Evolutionary conservation across 2,329 filamentous ascomycete species (phyloP).

Genomic region (Aspergillus ruber): DNA sequence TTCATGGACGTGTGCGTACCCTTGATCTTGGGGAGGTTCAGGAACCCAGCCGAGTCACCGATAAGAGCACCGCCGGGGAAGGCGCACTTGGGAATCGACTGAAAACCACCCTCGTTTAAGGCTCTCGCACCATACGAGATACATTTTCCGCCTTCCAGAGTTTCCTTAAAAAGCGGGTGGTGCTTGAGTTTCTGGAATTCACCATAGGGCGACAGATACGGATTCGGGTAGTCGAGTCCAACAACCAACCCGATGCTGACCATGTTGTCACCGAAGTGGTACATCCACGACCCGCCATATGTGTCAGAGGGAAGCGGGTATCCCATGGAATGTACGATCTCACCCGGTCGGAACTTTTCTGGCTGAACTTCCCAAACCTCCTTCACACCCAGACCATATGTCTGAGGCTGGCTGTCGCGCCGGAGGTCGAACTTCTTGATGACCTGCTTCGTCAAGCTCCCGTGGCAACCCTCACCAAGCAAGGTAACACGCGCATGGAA

Average conservation of each 20-base stretch:
- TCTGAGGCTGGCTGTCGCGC: constrained; percentile 84
- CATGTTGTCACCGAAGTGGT: constrained; percentile 96
- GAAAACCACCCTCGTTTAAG: constrained; percentile 89
- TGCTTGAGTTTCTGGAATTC: constrained; percentile 99
- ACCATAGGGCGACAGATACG: constrained; percentile 88
- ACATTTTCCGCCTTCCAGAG: constrained; percentile 94
- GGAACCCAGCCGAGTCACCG: constrained; percentile 90
- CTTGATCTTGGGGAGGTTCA: constrained; percentile 98
- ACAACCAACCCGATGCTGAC: constrained; percentile 88
- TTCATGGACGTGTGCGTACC: constrained; percentile 98
- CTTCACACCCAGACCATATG: constrained; percentile 89
- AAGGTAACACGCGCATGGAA: constrained; percentile 90
- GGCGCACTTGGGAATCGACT: constrained; percentile 93
- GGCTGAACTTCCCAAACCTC: constrained; percentile 96
- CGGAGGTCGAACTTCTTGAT: constrained; percentile 90
- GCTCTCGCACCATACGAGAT: constrained; percentile 92
- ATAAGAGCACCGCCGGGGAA: constrained; percentile 95
- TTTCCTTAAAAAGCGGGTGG: constrained; percentile 79
- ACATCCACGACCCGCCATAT: constrained; percentile 98
- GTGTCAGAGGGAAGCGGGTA: constrained; percentile 83
- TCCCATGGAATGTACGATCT: constrained; percentile 84
- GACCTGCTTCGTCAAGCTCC: constrained; percentile 89
- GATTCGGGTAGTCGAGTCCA: constrained; percentile 91
- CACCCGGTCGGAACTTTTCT: constrained; percentile 81
- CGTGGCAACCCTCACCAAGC: constrained; percentile 92